Evolutionary conservation across 257 asterid species (phyloP), one percentile per base, ranked within the genome.

Genomic region (Solanum pinnatisectum): DNA sequence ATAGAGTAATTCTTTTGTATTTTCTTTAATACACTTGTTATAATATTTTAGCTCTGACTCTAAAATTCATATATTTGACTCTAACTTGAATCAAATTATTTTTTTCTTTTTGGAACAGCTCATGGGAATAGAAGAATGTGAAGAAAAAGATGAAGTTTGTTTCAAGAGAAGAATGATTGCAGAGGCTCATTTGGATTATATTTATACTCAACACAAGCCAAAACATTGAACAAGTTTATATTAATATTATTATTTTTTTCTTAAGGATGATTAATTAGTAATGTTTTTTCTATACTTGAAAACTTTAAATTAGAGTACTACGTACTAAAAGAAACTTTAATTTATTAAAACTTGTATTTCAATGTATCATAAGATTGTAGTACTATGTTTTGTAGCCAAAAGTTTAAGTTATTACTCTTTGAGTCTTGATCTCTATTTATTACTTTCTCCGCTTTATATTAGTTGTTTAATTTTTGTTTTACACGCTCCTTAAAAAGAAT

Each of bases 121-220:
- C 36, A 63, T 87, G 72, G 89, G 87, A n/a, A 40, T 44, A 35
- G 87, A 79, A 39, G 83, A 32, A 87, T 87, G 89, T 79, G 79
- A 77, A 37, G 87, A 81, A 56, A 81, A 81, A 65, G 89, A 87
- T 42, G 89, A 65, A 46, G 40, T 20, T 3, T 87, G 87, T 40
- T n/a, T 59, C 5, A 27, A 67, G 77, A 87, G 87, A 87, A 87
- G 89, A 84, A 81, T 87, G 89, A 23, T 81, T 42, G 89, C 89
- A 6, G 89, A 87, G 71, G 89, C 89, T 78, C 89, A 87, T 84
- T 60, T 87, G 83, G 89, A 87, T 30, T 87, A 87, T 39, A 87
- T 87, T 59, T 87, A 87, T 67, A 87, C 89, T 40, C 89, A 87
- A 22, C 85, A 87, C 23, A 82, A 82, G 40, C 89, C 84, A 25